Percentiles rank a stretch among this genome's conserved stretches.
These are phyloP conservation scores for Annulohypoxylon bovei DNA, from an alignment of 495 filamentous ascomycete genomes.

Conservation along the genomic window DNA sequence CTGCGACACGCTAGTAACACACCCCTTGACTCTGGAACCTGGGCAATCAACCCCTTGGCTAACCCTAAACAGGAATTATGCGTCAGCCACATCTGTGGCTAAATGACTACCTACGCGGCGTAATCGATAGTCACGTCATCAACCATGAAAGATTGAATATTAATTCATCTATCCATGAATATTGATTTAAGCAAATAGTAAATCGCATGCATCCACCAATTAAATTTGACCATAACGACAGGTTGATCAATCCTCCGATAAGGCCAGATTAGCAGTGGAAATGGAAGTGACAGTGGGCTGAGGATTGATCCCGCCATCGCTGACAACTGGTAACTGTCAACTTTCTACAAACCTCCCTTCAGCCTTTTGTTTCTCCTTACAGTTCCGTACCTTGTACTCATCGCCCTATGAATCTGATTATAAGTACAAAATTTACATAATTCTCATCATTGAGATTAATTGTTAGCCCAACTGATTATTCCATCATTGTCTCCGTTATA, in stretches of 20 bases:
- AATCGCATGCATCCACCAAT: not conserved
- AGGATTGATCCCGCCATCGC: slow-evolving; percentile 15
- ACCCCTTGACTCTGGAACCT: not conserved
- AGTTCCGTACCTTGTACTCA: not conserved
- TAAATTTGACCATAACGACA: slow-evolving; percentile 9
- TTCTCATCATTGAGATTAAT: not conserved
- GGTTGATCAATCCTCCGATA: slow-evolving; percentile 36
- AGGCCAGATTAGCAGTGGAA: slow-evolving; percentile 40
- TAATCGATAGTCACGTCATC: slow-evolving; percentile 14
- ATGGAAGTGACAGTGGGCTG: slow-evolving; percentile 6
- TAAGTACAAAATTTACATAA: not conserved
- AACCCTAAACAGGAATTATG: not conserved
- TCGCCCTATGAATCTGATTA: not conserved
- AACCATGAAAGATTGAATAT: not conserved
- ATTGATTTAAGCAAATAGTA: not conserved
- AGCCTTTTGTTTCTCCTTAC: slow-evolving; percentile 5
- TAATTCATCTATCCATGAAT: slow-evolving; percentile 26
- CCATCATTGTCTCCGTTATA: not conserved
- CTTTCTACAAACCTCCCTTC: slow-evolving; percentile 15
- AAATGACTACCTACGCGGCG: not conserved
- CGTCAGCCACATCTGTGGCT: slow-evolving; percentile 7
- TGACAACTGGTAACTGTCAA: slow-evolving; percentile 20
- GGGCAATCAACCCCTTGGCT: not conserved
- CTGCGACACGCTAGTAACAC: slow-evolving; percentile 16
- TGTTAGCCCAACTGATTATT: not conserved